Evolutionary conservation across 2,329 filamentous ascomycete species (phyloP).

Genomic region (Ceratocystis papillata): DNA sequence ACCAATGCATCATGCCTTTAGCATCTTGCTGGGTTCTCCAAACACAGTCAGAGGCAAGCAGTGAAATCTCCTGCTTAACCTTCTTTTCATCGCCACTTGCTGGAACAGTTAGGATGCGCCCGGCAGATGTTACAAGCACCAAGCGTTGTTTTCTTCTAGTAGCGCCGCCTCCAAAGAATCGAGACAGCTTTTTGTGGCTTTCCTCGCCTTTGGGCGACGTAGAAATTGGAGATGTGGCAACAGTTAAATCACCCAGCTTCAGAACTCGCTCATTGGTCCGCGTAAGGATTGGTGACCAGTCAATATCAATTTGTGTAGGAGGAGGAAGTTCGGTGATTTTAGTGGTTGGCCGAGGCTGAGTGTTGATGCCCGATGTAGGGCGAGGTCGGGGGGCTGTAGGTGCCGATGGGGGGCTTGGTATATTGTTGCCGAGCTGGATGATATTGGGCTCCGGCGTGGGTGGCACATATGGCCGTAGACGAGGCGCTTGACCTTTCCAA

Average conservation of each 20-base stretch:
- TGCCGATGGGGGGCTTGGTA: background rate
- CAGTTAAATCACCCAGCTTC: slow-evolving; percentile 82
- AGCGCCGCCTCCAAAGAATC: slow-evolving; percentile 84
- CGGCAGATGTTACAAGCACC: slow-evolving; percentile 90
- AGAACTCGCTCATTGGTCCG: slow-evolving; percentile 86
- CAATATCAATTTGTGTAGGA: slow-evolving; percentile 93
- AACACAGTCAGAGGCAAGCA: slow-evolving; percentile 61
- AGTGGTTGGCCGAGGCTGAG: slow-evolving; percentile 52
- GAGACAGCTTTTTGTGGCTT: slow-evolving; percentile 75
- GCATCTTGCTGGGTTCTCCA: slow-evolving; percentile 73
- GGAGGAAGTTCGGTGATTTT: slow-evolving; percentile 92
- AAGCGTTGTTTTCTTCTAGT: slow-evolving; percentile 87
- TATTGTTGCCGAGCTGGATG: slow-evolving; percentile 48
- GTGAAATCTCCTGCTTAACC: slow-evolving; percentile 80
- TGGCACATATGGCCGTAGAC: slow-evolving; percentile 72
- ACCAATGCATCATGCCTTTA: slow-evolving; percentile 83
- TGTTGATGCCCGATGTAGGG: slow-evolving; percentile 33
- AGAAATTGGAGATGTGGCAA: slow-evolving; percentile 65
- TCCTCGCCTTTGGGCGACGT: slow-evolving; percentile 60
- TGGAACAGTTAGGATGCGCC: slow-evolving; percentile 77
- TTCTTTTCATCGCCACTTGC: slow-evolving; percentile 94
- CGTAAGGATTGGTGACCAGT: slow-evolving; percentile 94
- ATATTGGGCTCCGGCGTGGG: slow-evolving; percentile 61
- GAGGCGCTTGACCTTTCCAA: slow-evolving; percentile 83
- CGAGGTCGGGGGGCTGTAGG: slow-evolving; percentile 10